These are phyloP conservation scores for Exophiala aquamarina DNA, from an alignment of 2,329 filamentous ascomycete species.

Conservation along the genomic window DNA sequence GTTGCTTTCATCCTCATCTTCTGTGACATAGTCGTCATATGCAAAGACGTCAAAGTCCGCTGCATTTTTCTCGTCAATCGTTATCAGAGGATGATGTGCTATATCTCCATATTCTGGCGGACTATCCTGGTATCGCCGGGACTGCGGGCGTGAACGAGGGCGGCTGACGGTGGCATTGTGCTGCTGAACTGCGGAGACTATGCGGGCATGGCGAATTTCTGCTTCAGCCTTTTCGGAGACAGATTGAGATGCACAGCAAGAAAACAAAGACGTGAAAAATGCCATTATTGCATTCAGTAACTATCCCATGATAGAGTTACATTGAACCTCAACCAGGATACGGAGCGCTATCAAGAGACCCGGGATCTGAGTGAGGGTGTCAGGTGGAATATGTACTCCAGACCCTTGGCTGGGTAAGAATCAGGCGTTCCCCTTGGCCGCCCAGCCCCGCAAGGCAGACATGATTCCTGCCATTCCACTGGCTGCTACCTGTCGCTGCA, in stretches of 20 bases:
- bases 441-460: too few species aligned
- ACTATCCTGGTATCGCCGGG: slow-evolving; percentile 6
- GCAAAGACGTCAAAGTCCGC: slow-evolving; percentile 2
- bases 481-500: too few species aligned
- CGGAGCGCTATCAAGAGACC: too few species aligned
- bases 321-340: too few species aligned
- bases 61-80: slow-evolving; percentile 18
- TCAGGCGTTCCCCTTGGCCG: too few species aligned
- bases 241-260: not conserved
- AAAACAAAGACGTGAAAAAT: not conserved
- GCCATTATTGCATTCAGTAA: not conserved
- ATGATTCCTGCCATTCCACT: too few species aligned
- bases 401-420: too few species aligned
- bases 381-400: too few species aligned
- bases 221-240: not conserved
- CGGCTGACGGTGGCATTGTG: not conserved
- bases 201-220: not conserved
- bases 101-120: slow-evolving; percentile 22
- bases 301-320: too few species aligned
- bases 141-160: not conserved
- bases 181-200: not conserved
- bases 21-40: not conserved
- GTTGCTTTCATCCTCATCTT: slow-evolving; percentile 4
- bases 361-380: too few species aligned
- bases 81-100: slow-evolving; percentile 5